phyloP scores from a whole-genome alignment of 257 asterid species.

The Salvia hispanica region DNA sequence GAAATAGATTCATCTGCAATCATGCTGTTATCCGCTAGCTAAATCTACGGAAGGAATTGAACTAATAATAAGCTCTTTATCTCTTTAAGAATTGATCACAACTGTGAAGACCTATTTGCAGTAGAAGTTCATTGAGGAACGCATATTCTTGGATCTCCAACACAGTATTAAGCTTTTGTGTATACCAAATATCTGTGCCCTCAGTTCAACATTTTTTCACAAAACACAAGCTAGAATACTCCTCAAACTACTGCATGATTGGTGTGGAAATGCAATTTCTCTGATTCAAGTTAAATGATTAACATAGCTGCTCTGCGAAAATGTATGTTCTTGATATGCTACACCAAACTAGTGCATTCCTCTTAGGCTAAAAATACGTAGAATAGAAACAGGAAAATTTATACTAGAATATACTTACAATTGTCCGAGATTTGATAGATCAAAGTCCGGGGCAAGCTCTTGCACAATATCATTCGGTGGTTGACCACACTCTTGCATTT shows the following conservation, averaged over 20 bases:
- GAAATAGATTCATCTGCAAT: not conserved
- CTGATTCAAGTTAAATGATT: constrained; percentile 7
- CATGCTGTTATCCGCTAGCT: not conserved
- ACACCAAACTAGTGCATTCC: not conserved
- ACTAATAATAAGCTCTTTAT: not conserved
- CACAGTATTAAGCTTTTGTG: not conserved
- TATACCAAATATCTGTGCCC: constrained; percentile 1
- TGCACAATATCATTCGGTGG: constrained; percentile 90
- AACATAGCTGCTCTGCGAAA: not conserved
- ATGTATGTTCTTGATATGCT: not conserved
- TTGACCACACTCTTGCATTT: constrained; percentile 99
- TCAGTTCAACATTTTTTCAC: not conserved
- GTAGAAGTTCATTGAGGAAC: not conserved
- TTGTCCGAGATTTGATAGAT: constrained; percentile 74
- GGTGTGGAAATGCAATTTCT: not conserved
- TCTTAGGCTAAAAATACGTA: not conserved
- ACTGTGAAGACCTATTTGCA: not conserved
- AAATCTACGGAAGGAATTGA: not conserved
- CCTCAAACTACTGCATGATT: constrained; percentile 16
- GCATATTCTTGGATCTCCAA: not conserved
- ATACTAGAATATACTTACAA: constrained; percentile 52
- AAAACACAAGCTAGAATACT: not conserved
- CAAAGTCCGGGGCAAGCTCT: constrained; percentile 91
- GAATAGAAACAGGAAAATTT: not conserved
- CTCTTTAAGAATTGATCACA: not conserved